Conservation (phyloP, 1,284 basidiomycete genomes). For the Pterula multifida region DNA sequence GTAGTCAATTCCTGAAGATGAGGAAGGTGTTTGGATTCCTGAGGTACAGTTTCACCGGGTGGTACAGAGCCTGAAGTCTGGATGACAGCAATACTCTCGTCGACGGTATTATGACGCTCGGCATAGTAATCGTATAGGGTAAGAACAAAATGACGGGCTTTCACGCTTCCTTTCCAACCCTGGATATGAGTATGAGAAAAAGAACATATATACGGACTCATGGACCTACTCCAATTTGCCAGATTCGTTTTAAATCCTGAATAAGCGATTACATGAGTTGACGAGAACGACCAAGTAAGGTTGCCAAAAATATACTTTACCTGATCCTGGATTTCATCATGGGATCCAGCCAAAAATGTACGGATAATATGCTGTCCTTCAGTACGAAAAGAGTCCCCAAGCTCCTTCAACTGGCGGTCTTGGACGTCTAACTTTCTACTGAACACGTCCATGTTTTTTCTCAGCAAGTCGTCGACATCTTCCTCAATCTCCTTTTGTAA, state of each 20-base stretch:
- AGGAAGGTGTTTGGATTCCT: background rate
- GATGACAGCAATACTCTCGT: constrained; percentile 4
- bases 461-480: constrained; percentile 15
- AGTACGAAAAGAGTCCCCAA: background rate
- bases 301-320: background rate
- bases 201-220: background rate
- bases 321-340: background rate
- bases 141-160: constrained; percentile 22
- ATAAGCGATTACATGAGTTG: background rate
- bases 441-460: constrained; percentile 17
- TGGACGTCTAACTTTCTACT: constrained; percentile 18
- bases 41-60: constrained; percentile 5
- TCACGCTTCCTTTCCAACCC: constrained; percentile 23
- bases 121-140: constrained; percentile 22
- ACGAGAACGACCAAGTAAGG: no score
- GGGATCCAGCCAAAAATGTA: background rate
- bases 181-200: no score
- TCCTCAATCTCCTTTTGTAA: constrained; percentile 14
- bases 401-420: constrained; percentile 12
- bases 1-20: background rate
- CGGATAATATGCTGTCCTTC: constrained; percentile 7
- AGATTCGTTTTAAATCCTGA: background rate
- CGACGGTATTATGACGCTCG: constrained; percentile 12
- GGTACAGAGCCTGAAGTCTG: constrained; percentile 2
- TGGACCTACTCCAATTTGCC: background rate